Base-by-base conservation (phyloP, 2,329 filamentous ascomycete genomes). In the Exophiala alcalophila region DNA sequence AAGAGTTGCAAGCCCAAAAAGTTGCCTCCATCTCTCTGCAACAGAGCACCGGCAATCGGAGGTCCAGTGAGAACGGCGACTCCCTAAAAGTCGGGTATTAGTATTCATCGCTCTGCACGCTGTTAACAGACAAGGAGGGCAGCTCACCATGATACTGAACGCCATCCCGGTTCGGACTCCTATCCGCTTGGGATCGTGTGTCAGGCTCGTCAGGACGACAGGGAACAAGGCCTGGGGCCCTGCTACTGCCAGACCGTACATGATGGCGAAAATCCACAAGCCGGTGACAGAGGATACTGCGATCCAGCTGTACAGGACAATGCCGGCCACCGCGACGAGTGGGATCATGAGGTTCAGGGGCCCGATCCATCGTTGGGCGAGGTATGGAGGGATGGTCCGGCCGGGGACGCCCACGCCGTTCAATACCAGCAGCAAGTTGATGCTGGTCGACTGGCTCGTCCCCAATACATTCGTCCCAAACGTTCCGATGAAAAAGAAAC, bases 201-300 rank as follows among this genome's bases (percentile, higher is more conserved):
- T 77, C 40, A 79, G 62, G 26, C 72, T 74, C 35, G 72, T 74
- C 30, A 83, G 56, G 0, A 73, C 76, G 0, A 80, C 78, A 0
- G 83, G 82, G 54, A 86, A 85, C 9, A 87, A 59, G 5, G 74
- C 73, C 61, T 86, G 82, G 32, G 86, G 75, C 0, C 72, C 79
- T 0, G 80, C 81, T 0, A 73, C 78, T 2, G 73, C 73, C 33
- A 85, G 68, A 1, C 84, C 84, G 56, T 83, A 85, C 42, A 82
- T 69, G 0, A 72, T 65, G 0, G 76, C 66, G 71, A 83, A 87
- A 1, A 68, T 69, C 56, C 84, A 85, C 12, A 86, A 62, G 0
- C 73, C 72, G 0, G 63, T 39, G 1, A 72, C 60, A 10, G 63
- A 63, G 2, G 60, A 47, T 7, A 86, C 76, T 2, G 69, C 73